phyloP scores from a whole-genome alignment of 1,139 yeast species.

The Zhuliangozyma blackwelliae region DNA sequence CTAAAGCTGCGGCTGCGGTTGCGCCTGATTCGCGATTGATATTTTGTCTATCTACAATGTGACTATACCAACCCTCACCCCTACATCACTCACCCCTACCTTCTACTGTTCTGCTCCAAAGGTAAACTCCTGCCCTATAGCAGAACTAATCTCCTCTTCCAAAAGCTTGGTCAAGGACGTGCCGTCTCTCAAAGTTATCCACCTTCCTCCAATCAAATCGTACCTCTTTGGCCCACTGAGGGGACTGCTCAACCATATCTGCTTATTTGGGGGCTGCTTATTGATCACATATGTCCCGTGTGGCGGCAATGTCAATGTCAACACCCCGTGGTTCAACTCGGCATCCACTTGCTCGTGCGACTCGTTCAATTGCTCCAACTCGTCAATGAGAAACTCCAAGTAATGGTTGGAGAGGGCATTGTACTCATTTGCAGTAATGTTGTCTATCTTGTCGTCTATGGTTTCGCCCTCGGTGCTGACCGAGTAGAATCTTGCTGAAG shows the following conservation, averaged over 20 bases:
- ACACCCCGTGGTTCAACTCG: conserved; percentile 81
- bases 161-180: conserved; percentile 44
- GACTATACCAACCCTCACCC: too few species aligned
- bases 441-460: conserved; percentile 47
- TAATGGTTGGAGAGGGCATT: conserved; percentile 57
- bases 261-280: conserved; percentile 92
- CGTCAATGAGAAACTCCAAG: conserved; percentile 59
- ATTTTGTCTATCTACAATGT: too few species aligned
- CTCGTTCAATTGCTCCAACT: conserved; percentile 62
- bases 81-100: conserved; percentile 2
- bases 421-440: conserved; percentile 47
- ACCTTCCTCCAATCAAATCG: conserved; percentile 52
- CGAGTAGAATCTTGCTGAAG: conserved; percentile 13
- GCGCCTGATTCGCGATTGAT: too few species aligned
- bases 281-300: conserved; percentile 83
- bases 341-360: conserved; percentile 59
- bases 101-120: conserved; percentile 21
- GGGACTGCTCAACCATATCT: conserved; percentile 90
- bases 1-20: too few species aligned
- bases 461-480: conserved; percentile 47
- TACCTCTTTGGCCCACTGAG: conserved; percentile 82
- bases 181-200: conserved; percentile 62
- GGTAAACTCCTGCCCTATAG: conserved; percentile 26
- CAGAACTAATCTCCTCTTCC: conserved; percentile 42
- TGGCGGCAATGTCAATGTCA: conserved; percentile 63